A percentile compares a stretch with the other conserved stretches of the same genome.
phyloP scores from a whole-genome alignment of 352 stramenopile species.

The Pelagophyceae sp. region DNA sequence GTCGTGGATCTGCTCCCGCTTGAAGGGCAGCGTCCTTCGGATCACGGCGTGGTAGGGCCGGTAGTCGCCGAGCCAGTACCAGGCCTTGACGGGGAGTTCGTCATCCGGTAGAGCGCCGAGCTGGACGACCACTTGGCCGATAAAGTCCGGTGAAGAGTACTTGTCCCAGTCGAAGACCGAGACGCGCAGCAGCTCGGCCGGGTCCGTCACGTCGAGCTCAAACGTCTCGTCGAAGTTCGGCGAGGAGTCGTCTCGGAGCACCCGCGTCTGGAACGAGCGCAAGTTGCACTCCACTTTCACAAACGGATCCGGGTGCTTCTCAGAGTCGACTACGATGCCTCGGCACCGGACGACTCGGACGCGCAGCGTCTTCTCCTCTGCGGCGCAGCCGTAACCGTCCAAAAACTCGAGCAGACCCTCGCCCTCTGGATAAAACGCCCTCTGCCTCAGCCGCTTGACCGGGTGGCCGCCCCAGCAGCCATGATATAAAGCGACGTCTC shows the following conservation, averaged over 20 bases:
- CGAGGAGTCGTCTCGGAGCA: slow-evolving; percentile 30
- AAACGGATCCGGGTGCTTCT: slow-evolving; percentile 38
- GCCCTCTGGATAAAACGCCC: slow-evolving; percentile 28
- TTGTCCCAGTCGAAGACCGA: slow-evolving; percentile 28
- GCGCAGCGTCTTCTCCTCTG: slow-evolving; percentile 34
- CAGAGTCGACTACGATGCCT: slow-evolving; percentile 33
- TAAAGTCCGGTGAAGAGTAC: slow-evolving; percentile 22
- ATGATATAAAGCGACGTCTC: slow-evolving; percentile 1
- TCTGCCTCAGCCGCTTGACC: not conserved
- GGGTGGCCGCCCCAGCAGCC: not conserved
- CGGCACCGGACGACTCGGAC: slow-evolving; percentile 29
- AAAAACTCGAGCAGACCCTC: slow-evolving; percentile 37
- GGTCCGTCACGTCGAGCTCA: slow-evolving; percentile 28
- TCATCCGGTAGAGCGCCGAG: slow-evolving; percentile 1
- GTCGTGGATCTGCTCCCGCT: slow-evolving; percentile 18
- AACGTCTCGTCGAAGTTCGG: slow-evolving; percentile 35
- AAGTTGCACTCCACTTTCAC: slow-evolving; percentile 37
- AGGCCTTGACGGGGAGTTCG: not conserved
- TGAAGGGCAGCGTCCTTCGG: not conserved
- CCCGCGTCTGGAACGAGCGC: slow-evolving; percentile 30
- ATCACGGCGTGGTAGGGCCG: not conserved
- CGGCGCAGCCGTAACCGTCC: slow-evolving; percentile 35
- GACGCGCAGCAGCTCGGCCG: slow-evolving; percentile 18
- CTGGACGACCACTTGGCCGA: slow-evolving; percentile 21
- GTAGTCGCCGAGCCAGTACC: slow-evolving; percentile 12